Evolutionary conservation across 2,329 filamentous ascomycete species (phyloP), one percentile per base, ranked within the genome.

Genomic region (Salinomyces thailandicus): DNA sequence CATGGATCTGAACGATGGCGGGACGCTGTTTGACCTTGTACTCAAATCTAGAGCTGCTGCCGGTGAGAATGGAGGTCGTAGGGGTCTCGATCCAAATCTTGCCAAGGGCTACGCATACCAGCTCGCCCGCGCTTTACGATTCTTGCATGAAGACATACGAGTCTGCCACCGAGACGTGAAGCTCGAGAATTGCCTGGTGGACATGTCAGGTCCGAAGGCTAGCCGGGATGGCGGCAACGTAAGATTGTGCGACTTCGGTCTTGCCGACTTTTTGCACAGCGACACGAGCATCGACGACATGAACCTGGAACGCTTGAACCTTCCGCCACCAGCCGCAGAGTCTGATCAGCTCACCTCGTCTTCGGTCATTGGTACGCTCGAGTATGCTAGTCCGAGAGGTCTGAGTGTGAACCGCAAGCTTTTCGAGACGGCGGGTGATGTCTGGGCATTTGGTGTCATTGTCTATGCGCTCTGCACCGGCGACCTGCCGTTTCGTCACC

Each of bases 121-220:
- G 50, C 62, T 81, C 7, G 76, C 75, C 2, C 73, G 68, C 22
- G 77, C 77, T 3, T 58, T 81, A 30, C 69, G 77, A 36, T 81
- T 81, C 52, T 61, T 81, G 6, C 77, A 81, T 51, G 73, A 80
- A 53, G 77, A 81, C 50, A 73, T 77, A 16, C 69, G 71, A 18
- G 69, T 81, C 17, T 75, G 79, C 16, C 77, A 81, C 51, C 68
- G 77, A 32, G 77, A 81, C 52, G 70, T 81, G 52, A 81, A 81
- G 54, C 67, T 81, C 16, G 77, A 81, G 51, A 81, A 81, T 45
- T 79, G 76, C 46, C 67, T 81, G 2, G 50, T 81, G 22, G 74
- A 79, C 47, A 68, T 72, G 45, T 61, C 68, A 13, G 60, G 60
- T 5, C 59, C 64, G 3, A 53, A 66, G 5, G 65, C 68, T 4